phyloP scores from a whole-genome alignment of 2,329 filamentous ascomycete genomes.

The Arachnomyces sp. region DNA sequence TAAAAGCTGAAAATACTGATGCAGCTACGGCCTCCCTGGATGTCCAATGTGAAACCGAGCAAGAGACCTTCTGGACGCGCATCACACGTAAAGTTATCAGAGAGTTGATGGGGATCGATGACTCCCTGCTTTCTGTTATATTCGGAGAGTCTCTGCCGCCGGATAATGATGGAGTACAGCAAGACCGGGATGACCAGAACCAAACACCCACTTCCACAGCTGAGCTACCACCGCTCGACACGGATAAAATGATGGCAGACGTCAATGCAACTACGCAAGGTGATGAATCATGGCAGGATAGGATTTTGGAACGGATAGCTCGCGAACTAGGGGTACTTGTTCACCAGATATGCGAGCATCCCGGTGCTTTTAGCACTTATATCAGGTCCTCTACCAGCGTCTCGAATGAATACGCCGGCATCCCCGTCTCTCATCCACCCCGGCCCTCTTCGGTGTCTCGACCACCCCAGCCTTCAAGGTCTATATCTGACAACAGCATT shows the following conservation, averaged over 20 bases:
- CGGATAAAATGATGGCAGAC: conserved; percentile 28
- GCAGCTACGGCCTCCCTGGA: conserved; percentile 26
- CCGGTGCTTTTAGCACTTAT: conserved; percentile 83
- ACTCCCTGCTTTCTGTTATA: conserved; percentile 73
- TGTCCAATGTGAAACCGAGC: conserved; percentile 37
- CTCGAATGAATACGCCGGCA: conserved; percentile 68
- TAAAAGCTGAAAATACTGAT: conserved; percentile 47
- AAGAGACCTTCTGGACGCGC: conserved; percentile 67
- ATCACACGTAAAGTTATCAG: conserved; percentile 80
- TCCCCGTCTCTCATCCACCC: conserved; percentile 46
- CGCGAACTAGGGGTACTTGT: conserved; percentile 79
- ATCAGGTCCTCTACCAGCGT: conserved; percentile 53
- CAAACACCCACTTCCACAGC: conserved; percentile 11
- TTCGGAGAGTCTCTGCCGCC: conserved; percentile 70
- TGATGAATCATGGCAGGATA: conserved; percentile 58
- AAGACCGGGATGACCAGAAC: conserved; percentile 11
- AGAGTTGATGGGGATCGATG: conserved; percentile 86
- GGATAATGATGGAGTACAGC: conserved; percentile 22
- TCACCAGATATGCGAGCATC: conserved; percentile 68
- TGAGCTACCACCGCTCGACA: conserved; percentile 30
- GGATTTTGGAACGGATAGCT: conserved; percentile 75
- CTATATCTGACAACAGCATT: conserved; percentile 14
- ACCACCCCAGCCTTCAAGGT: conserved; percentile 11
- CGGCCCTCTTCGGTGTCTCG: conserved; percentile 2
- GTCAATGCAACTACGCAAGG: conserved; percentile 19